Percentiles rank a stretch among this genome's conserved stretches.
phyloP scores from a whole-genome alignment of 768 basidiomycete species.

The Candolleomyces aberdarensis region DNA sequence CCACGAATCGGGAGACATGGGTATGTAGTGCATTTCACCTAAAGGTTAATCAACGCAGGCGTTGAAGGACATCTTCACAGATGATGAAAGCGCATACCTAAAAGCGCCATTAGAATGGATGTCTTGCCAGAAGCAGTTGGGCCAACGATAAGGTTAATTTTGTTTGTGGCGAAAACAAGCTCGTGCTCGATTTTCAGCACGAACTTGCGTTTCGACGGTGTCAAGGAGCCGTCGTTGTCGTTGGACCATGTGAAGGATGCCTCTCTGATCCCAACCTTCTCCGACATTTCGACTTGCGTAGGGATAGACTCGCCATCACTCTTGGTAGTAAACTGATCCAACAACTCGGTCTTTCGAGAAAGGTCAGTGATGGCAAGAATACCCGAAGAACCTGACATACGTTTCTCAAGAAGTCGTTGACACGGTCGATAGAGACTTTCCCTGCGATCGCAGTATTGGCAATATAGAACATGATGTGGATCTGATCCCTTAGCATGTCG shows the following conservation, averaged over 20 bases:
- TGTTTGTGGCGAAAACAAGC: constrained; percentile 47
- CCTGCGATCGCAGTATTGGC: constrained; percentile 33
- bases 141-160: constrained; percentile 55
- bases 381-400: constrained; percentile 17
- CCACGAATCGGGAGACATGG: constrained; percentile 49
- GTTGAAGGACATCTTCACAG: too few relatives aligned
- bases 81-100: constrained; percentile 27
- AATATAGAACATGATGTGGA: constrained; percentile 35
- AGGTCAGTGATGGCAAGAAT: background rate
- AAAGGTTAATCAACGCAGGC: background rate
- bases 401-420: constrained; percentile 36
- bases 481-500: constrained; percentile 53
- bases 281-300: constrained; percentile 10
- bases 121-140: constrained; percentile 62
- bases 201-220: constrained; percentile 49
- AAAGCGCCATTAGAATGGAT: constrained; percentile 60
- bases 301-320: constrained; percentile 10
- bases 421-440: constrained; percentile 62
- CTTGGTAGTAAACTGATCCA: constrained; percentile 32
- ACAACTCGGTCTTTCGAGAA: constrained; percentile 41
- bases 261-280: constrained; percentile 45
- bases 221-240: constrained; percentile 24
- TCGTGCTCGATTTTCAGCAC: constrained; percentile 49
- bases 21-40: constrained; percentile 63
- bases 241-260: constrained; percentile 57